Base-by-base conservation (phyloP, 2,329 filamentous ascomycete species). In the Xylaria hypoxylon region DNA sequence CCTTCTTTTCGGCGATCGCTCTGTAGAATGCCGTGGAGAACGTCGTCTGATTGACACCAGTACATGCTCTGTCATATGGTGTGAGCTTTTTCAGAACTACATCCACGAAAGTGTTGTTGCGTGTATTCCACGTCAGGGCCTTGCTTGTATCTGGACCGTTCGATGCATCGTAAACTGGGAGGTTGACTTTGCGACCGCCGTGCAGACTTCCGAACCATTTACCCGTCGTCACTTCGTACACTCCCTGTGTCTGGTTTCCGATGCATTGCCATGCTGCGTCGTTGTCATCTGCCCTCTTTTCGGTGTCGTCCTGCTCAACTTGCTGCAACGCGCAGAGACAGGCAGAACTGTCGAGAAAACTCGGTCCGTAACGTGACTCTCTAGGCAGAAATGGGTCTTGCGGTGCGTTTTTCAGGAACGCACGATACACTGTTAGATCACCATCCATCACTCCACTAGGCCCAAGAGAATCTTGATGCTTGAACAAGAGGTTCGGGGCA, bases 11-110 rank as follows among this genome's bases (percentile, higher is more conserved):
- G 0, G 67, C 60, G 17, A 70, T 61, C 0, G 80, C 77, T 38
- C 76, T 66, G 47, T 83, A 84, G 60, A 79, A 81, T 0, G 80
- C 76, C 0, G 80, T 80, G 10, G 81, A 81, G 59, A 83, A 83
- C 0, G 68, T 73, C 0, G 80, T 79, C 11, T 77, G 73, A 57
- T 84, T 84, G 42, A 74, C 61, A 5, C 77, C 82, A 0, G 81
- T 83, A 51, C 82, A 84, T 0, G 77, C 79, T n/a, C 70, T 71
- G 55, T 83, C 80, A 62, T 77, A 82, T 1, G 77, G 70, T 15
- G 70, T 77, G 11, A 83, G 69, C 2, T 61, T 63, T 1, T 67
- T 70, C 2, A 68, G 40, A 24, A 77, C 71, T 6, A 74, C 69
- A 28, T 70, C 59, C 44, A 78, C 73, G 4, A 80, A 72, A 22